Evolutionary conservation across 148 eudicot species (phyloP), one percentile per base, ranked within the genome.

Genomic region (Fallopia convolvulus): DNA sequence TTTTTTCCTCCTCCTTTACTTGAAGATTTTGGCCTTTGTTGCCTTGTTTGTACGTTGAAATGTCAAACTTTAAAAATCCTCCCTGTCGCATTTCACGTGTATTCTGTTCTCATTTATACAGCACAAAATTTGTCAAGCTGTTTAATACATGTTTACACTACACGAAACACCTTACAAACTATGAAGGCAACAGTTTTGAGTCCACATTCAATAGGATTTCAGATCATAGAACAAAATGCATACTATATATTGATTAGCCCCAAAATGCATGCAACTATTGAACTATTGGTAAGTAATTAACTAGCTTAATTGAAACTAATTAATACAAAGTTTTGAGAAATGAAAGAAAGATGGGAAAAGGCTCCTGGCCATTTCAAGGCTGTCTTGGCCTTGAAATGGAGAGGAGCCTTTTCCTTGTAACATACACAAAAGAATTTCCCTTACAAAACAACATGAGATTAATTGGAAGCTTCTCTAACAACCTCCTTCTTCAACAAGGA

Each of bases 361-460:
- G 86, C 86, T 84, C 86, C 86, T 84, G 77, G 86, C 84, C 86
- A 84, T 84, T 84, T 84, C 83, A 77, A 8, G 81, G 80, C 63
- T 68, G 30, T 33, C 30, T 55, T 12, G 36, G 10, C 78, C 76
- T 53, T 53, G 83, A 84, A 84, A 81, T 84, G 83, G 83, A 76
- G 76, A 81, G 86, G 86, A 81, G 86, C 86, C 86, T 68, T 74
- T 81, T 81, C 82, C 83, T 72, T 21, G 53, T 26, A 15, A 14
- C 73, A 36, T 40, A 14, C 73, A 36, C 40, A 74, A 36, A 76
- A 49, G 39, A 20, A 74, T 15, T 15, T 42, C 2, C 21, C 36
- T 40, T n/a, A 42, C 61, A 32, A 10, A 39, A 76, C 44, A 21
- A 14, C 56, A 44, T 36, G 46, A 60, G 68, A 77, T 42, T 42